phyloP scores from a whole-genome alignment of 2,329 filamentous ascomycete species.

The Aureobasidium sp. region DNA sequence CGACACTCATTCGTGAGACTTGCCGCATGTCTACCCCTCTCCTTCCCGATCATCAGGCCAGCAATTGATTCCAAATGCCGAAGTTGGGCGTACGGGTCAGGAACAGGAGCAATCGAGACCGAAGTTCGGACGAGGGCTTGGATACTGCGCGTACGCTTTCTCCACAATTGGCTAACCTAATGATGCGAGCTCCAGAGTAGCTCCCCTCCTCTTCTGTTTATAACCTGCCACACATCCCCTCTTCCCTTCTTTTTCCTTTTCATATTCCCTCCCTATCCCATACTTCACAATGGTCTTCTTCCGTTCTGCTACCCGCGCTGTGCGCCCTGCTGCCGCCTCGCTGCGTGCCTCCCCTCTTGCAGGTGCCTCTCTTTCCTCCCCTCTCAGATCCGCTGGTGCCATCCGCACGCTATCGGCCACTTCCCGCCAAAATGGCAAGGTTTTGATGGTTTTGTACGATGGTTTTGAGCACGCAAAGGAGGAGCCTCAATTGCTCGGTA shows the following conservation, averaged over 20 bases:
- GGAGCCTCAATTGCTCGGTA: slow-evolving; percentile 82
- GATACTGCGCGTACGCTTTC: not conserved
- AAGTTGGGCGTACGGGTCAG: slow-evolving; percentile 1
- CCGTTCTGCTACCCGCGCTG: slow-evolving; percentile 53
- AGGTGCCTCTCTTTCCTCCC: slow-evolving; percentile 28
- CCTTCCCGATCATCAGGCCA: not conserved
- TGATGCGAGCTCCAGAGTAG: slow-evolving; percentile 1
- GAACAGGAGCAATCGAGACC: not conserved
- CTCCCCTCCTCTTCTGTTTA: not conserved
- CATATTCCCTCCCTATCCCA: not conserved
- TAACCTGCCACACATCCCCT: slow-evolving; percentile 2
- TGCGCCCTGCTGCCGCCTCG: slow-evolving; percentile 48
- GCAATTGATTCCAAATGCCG: slow-evolving; percentile 10
- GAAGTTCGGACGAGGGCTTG: slow-evolving; percentile 3
- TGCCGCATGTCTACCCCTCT: not conserved
- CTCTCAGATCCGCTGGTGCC: slow-evolving; percentile 39
- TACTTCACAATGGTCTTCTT: slow-evolving; percentile 52
- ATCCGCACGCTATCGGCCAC: slow-evolving; percentile 58
- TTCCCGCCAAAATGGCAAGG: slow-evolving; percentile 78
- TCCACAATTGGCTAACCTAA: slow-evolving; percentile 7
- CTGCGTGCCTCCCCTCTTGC: slow-evolving; percentile 39
- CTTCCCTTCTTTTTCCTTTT: not conserved
- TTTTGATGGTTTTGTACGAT: slow-evolving; percentile 90
- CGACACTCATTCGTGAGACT: not conserved
- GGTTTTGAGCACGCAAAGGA: slow-evolving; percentile 79